Percentiles rank a stretch among this genome's conserved stretches.
Evolutionary conservation across 306 rosid genomes (phyloP).

Genomic region (Fagus sylvatica): DNA sequence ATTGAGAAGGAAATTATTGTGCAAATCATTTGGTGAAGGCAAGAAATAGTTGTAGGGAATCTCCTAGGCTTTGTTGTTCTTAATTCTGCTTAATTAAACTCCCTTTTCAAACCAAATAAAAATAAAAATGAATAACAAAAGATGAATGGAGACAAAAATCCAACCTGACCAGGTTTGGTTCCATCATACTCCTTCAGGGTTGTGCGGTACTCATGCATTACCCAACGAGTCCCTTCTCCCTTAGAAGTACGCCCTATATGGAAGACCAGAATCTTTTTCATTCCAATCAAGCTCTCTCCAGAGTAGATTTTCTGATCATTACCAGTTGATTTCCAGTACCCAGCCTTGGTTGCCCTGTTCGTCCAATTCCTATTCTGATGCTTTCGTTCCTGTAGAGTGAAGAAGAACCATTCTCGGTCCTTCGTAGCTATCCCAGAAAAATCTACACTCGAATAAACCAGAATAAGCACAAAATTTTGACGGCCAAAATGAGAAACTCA

Average conservation of each 20-base stretch:
- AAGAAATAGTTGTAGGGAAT: too few species aligned
- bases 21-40: too few species aligned
- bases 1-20: too few species aligned
- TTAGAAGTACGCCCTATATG: slow-evolving; percentile 84
- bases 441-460: slow-evolving; percentile 53
- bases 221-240: slow-evolving; percentile 87
- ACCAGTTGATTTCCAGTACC: slow-evolving; percentile 95
- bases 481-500: too few species aligned
- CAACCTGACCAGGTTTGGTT: too few species aligned
- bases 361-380: slow-evolving; percentile 78
- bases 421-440: slow-evolving; percentile 63
- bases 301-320: slow-evolving; percentile 81
- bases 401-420: slow-evolving; percentile 98
- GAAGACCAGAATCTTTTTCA: slow-evolving; percentile 92
- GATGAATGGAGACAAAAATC: too few species aligned
- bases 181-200: slow-evolving; percentile 82
- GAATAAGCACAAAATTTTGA: neutral
- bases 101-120: too few species aligned
- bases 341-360: slow-evolving; percentile 74
- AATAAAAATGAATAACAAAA: too few species aligned
- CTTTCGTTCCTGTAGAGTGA: slow-evolving; percentile 56
- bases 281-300: slow-evolving; percentile 62
- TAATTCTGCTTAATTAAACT: too few species aligned
- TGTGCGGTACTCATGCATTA: slow-evolving; percentile 86
- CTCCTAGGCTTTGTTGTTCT: too few species aligned